Conservation (phyloP, 2,329 filamentous ascomycete genomes). For the Ophiostoma sp. region DNA sequence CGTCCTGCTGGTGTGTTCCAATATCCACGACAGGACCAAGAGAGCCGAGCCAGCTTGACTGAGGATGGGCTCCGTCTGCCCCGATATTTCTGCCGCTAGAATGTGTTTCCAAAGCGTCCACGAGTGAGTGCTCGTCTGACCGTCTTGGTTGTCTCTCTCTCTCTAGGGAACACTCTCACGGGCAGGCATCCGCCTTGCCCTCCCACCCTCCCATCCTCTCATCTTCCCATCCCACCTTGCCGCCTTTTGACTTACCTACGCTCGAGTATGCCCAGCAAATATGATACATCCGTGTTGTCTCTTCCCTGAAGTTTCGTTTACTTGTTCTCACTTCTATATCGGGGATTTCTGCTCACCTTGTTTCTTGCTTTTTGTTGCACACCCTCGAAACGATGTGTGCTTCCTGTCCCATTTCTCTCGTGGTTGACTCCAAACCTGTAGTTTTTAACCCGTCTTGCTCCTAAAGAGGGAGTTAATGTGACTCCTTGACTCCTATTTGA, state of each 20-base stretch:
- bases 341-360: not conserved
- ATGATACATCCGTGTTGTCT: not conserved
- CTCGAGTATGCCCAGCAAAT: not conserved
- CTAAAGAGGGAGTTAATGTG: conserved; percentile 9
- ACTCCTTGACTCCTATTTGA: conserved; percentile 6
- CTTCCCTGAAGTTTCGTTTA: not conserved
- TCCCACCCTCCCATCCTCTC: not conserved
- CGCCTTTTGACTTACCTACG: not conserved
- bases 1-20: not conserved
- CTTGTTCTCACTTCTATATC: not conserved
- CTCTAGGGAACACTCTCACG: not conserved
- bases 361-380: not conserved
- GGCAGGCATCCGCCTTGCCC: not conserved
- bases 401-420: not conserved
- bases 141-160: not conserved
- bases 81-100: not conserved
- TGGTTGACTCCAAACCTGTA: not conserved
- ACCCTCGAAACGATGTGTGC: not conserved
- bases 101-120: not conserved
- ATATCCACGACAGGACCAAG: not conserved
- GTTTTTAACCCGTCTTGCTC: not conserved
- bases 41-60: not conserved
- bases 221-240: not conserved
- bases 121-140: not conserved
- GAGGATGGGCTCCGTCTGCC: not conserved